A percentile compares a stretch with the other conserved stretches of the same genome.
Conservation (phyloP, 768 basidiomycete species). For the Trametes cingulata region DNA sequence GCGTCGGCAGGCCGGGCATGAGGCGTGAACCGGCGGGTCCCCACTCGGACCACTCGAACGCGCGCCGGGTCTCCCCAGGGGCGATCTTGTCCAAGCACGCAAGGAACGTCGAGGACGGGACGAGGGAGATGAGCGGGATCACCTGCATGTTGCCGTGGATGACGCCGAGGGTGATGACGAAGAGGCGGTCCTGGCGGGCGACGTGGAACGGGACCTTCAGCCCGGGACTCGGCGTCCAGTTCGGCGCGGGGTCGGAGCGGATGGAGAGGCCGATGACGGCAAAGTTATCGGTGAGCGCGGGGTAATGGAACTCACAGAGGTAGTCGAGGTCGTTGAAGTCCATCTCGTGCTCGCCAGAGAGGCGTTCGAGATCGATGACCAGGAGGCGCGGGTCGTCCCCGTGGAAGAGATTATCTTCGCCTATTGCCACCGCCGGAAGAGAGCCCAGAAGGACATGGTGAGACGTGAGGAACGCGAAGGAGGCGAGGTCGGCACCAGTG, state of each 20-base stretch:
- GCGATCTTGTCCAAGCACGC: constrained; percentile 26
- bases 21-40: constrained; percentile 50
- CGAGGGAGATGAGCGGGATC: constrained; percentile 41
- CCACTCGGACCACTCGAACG: constrained; percentile 53
- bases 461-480: constrained; percentile 31
- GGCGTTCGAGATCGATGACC: constrained; percentile 44
- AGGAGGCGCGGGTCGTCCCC: constrained; percentile 31
- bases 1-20: constrained; percentile 30
- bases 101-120: constrained; percentile 42
- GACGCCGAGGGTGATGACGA: constrained; percentile 48
- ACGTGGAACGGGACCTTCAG: constrained; percentile 48
- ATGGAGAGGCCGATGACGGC: constrained; percentile 40
- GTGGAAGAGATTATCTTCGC: constrained; percentile 20
- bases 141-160: constrained; percentile 28
- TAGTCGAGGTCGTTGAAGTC: constrained; percentile 35
- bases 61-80: constrained; percentile 20
- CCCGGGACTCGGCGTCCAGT: constrained; percentile 40
- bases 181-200: constrained; percentile 44
- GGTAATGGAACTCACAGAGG: constrained; percentile 44
- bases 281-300: constrained; percentile 34
- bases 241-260: constrained; percentile 55
- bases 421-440: constrained; percentile 24
- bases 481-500: constrained; percentile 16
- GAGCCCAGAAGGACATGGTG: constrained; percentile 28
- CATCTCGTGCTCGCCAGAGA: constrained; percentile 31